Evolutionary conservation across 2,329 filamentous ascomycete species (phyloP), one percentile per base, ranked within the genome.

Genomic region (Aspergillus piperis): DNA sequence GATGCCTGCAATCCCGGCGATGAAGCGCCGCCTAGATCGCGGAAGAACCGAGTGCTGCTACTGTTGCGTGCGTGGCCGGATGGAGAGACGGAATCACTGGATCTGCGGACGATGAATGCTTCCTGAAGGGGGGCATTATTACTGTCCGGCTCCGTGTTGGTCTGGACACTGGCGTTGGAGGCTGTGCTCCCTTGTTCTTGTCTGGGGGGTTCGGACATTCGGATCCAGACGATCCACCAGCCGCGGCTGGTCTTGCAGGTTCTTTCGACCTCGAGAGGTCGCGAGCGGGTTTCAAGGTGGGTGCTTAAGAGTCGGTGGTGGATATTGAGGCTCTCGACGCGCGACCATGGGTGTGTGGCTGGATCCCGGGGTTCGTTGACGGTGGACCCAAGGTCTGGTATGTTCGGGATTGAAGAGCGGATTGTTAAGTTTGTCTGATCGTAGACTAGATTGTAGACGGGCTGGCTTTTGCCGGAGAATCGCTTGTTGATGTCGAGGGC

Each of bases 171-270:
- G 54, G 57, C 13, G 36, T 57, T 56, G 25, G 49, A 63, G 11
- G 54, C 51, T 49, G 49, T 21, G 10, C 17, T 38, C 17, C 15
- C 53, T 15, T 47, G 49, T 25, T 47, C 41, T 23, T 52, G 53
- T 11, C 11, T 52, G 6, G 50, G 54, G 7, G 13, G 55, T 15
- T 60, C 54, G 5, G 77, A 77, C 30, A 87, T 72, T 8, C 84
- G 80, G 72, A 88, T 82, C 86, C 86, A 89, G 21, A 88, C 82
- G 2, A 89, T 80, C 86, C 86, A 89, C 86, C 86, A 89, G 6
- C 84, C 84, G n/a, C 86, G 81, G 47, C 75, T 81, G 0, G 86
- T 88, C 72, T 88, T 88, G 71, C 83, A 84, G 1, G 84, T 88
- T 32, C 84, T 79, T 67, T 89, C 86, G 6, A 84, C 76, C 62